These are phyloP conservation scores for Pseudogymnoascus sp. DNA, from an alignment of 2,329 filamentous ascomycete genomes.

Conservation along the genomic window DNA sequence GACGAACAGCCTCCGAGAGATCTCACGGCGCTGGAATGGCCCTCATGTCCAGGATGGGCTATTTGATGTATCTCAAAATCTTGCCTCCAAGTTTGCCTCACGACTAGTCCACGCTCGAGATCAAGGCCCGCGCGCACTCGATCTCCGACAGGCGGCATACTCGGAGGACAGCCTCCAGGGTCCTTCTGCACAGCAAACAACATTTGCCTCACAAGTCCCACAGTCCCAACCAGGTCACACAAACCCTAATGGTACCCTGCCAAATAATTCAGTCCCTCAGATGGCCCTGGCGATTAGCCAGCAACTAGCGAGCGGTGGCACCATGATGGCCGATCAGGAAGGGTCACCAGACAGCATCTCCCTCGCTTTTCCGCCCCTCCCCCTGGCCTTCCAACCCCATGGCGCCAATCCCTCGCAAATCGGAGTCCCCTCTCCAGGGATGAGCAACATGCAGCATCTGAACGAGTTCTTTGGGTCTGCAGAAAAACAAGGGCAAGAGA, in stretches of 20 bases:
- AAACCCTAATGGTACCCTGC: not conserved
- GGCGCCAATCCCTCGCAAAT: slow-evolving; percentile 11
- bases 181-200: not conserved
- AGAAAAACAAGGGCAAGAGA: not conserved
- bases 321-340: slow-evolving; percentile 12
- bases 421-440: slow-evolving; percentile 12
- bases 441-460: not conserved
- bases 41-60: slow-evolving; percentile 10
- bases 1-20: slow-evolving; percentile 28
- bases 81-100: slow-evolving; percentile 30
- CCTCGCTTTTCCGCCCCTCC: slow-evolving; percentile 29
- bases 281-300: not conserved
- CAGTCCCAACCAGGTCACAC: not conserved
- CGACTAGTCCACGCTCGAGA: slow-evolving; percentile 24
- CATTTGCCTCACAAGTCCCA: not conserved
- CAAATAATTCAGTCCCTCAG: not conserved
- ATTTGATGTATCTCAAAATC: slow-evolving; percentile 19
- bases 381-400: slow-evolving; percentile 25
- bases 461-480: not conserved
- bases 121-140: slow-evolving; percentile 23
- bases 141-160: slow-evolving; percentile 30
- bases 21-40: slow-evolving; percentile 33
- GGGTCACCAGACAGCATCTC: slow-evolving; percentile 26
- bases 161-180: slow-evolving; percentile 21
- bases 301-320: not conserved